Evolutionary conservation across 768 basidiomycete genomes (phyloP).

Genomic region (Boletus sp.): DNA sequence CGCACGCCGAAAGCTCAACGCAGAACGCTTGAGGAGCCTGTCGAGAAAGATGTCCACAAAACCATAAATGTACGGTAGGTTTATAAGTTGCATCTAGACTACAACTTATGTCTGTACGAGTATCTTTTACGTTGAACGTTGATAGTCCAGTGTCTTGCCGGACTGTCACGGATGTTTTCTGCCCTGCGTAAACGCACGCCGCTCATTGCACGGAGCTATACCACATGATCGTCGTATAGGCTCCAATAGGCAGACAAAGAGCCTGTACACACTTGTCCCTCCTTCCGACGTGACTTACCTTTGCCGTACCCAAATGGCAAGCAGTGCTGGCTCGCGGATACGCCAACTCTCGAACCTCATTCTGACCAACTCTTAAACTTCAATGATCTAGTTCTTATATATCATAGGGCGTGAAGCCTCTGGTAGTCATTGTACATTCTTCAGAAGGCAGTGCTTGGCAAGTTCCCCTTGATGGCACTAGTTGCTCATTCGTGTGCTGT

Average conservation of each 20-base stretch:
- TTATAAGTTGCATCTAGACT: background rate
- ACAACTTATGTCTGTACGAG: slow-evolving; percentile 1
- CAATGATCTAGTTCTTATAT: background rate
- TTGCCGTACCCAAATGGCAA: background rate
- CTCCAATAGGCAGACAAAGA: background rate
- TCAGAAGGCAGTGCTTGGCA: background rate
- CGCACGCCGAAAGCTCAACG: slow-evolving; percentile 69
- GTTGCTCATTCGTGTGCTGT: background rate
- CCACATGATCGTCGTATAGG: background rate
- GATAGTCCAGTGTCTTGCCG: background rate
- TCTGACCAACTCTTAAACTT: background rate
- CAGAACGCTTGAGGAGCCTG: slow-evolving; percentile 65
- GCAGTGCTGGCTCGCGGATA: background rate
- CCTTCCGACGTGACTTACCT: background rate
- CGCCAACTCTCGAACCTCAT: background rate
- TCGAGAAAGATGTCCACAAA: slow-evolving; percentile 45
- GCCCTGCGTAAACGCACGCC: background rate
- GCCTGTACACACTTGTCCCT: background rate
- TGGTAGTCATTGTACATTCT: background rate
- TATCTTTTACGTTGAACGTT: background rate
- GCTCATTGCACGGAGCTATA: background rate
- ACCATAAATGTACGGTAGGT: slow-evolving; percentile 10
- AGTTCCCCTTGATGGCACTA: background rate
- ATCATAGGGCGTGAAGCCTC: background rate
- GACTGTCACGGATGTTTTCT: background rate